phyloP scores from a whole-genome alignment of 306 rosid species.

The Notholithocarpus densiflorus region DNA sequence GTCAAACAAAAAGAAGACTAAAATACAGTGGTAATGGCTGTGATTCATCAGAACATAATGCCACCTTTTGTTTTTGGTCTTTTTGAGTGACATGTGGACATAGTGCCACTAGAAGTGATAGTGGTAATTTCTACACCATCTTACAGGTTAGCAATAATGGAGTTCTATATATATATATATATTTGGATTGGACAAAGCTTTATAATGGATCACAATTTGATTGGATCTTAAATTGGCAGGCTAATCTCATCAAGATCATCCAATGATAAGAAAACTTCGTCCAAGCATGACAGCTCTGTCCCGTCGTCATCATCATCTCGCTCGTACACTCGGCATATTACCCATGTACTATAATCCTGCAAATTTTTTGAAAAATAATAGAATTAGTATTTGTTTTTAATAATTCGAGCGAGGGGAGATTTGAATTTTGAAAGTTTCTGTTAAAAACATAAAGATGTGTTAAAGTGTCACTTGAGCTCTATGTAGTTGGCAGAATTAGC shows the following conservation, averaged over 20 bases:
- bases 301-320: constrained; percentile 51
- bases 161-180: constrained; percentile 8
- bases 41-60: neutral
- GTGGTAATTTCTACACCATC: neutral
- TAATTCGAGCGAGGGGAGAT: too few relatives aligned
- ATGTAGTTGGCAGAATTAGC: too few relatives aligned
- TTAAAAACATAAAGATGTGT: too few relatives aligned
- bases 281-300: constrained; percentile 84
- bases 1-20: neutral
- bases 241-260: constrained; percentile 97
- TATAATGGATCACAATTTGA: neutral
- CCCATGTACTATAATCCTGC: constrained; percentile 69
- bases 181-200: constrained; percentile 42
- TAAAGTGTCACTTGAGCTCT: too few relatives aligned
- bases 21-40: neutral
- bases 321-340: constrained; percentile 71
- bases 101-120: neutral
- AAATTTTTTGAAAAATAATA: neutral
- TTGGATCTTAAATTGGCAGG: constrained; percentile 53
- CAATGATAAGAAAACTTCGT: constrained; percentile 88
- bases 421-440: too few relatives aligned
- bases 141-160: neutral
- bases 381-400: neutral
- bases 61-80: neutral
- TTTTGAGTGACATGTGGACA: neutral